These are phyloP conservation scores for Beauveria bassiana DNA, from an alignment of 2,329 filamentous ascomycete species.

Conservation along the genomic window DNA sequence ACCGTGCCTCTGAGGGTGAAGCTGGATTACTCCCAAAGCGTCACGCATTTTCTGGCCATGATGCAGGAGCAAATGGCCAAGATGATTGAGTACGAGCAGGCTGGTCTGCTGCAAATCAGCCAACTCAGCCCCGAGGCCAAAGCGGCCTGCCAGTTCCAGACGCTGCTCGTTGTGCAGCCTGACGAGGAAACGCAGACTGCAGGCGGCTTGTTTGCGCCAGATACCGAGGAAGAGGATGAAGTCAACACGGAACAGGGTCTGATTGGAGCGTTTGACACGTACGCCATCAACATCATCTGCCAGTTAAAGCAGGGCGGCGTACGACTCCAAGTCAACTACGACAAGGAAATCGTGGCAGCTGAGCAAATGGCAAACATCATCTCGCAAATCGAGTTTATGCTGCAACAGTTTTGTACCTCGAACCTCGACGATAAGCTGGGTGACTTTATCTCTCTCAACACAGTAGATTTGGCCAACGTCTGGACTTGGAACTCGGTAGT, in stretches of 20 bases:
- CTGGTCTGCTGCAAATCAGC: constrained; percentile 24
- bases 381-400: constrained; percentile 10
- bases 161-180: constrained; percentile 15
- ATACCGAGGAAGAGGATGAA: background rate
- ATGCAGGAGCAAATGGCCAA: constrained; percentile 20
- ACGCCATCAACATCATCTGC: constrained; percentile 13
- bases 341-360: constrained; percentile 8
- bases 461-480: background rate
- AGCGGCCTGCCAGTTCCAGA: constrained; percentile 13
- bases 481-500: constrained; percentile 12
- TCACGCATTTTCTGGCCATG: background rate
- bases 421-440: background rate
- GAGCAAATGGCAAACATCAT: constrained; percentile 9
- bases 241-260: background rate
- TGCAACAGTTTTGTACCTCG: constrained; percentile 11
- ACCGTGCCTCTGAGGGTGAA: constrained; percentile 18
- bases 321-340: constrained; percentile 12
- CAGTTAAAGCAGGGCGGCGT: constrained; percentile 13
- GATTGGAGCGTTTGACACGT: constrained; percentile 14
- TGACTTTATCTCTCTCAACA: background rate
- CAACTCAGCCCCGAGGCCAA: constrained; percentile 8
- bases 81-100: constrained; percentile 22
- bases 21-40: constrained; percentile 7
- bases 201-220: background rate
- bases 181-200: background rate